These are phyloP conservation scores for Cucumis cinereus DNA, from an alignment of 306 rosid species.

Conservation along the genomic window DNA sequence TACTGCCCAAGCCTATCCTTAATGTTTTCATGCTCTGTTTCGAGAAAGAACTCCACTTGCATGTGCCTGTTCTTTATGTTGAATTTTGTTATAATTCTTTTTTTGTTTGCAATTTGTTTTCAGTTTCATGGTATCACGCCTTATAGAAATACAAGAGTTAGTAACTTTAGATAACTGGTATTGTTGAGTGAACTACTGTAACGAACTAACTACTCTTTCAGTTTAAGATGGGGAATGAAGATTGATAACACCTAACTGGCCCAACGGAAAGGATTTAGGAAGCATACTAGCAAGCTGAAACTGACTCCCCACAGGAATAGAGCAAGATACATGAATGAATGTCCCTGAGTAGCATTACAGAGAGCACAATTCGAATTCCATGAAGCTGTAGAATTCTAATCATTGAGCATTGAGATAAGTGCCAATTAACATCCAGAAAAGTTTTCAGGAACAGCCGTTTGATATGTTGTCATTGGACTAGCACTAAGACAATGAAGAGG, in stretches of 20 bases:
- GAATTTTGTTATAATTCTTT: neutral
- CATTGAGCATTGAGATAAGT: neutral
- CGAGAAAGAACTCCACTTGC: neutral
- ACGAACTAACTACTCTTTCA: neutral
- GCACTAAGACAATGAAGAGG: neutral
- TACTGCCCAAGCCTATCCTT: neutral
- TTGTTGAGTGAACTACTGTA: neutral
- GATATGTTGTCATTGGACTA: neutral
- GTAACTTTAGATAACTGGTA: neutral
- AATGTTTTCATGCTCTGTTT: neutral
- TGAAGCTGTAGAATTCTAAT: neutral
- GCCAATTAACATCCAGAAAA: neutral
- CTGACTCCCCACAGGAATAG: neutral
- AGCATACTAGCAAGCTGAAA: neutral
- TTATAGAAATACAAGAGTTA: neutral
- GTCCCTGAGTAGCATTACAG: neutral
- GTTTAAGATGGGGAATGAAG: neutral
- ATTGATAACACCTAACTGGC: neutral
- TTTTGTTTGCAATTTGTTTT: neutral
- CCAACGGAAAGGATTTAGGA: neutral
- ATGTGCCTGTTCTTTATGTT: neutral
- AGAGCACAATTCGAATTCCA: neutral
- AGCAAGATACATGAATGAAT: neutral
- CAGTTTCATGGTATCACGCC: neutral
- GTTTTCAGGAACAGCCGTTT: neutral